These are phyloP conservation scores for Coccomyxa subellipsoidea DNA, from an alignment of 163 green algal species.

Conservation along the genomic window DNA sequence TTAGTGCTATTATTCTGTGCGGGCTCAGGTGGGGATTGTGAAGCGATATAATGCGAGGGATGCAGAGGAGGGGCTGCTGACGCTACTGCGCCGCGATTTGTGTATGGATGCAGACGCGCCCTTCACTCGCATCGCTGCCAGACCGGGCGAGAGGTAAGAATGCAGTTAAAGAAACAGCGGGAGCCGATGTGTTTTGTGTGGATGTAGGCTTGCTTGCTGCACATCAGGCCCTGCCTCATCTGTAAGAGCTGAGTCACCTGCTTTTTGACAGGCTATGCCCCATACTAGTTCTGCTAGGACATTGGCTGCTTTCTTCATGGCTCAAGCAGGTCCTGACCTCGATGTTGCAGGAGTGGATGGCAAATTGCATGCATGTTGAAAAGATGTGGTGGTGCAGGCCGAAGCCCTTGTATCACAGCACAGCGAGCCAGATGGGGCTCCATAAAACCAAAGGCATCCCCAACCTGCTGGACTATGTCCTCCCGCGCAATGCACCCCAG, in stretches of 20 bases:
- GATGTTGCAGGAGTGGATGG: too few relatives aligned
- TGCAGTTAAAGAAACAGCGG: background rate
- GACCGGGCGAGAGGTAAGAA: background rate
- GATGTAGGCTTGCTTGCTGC: background rate
- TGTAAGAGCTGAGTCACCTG: too few relatives aligned
- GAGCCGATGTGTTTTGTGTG: background rate
- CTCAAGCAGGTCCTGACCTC: too few relatives aligned
- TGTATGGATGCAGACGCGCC: background rate
- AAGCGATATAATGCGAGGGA: constrained; percentile 30
- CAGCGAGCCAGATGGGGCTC: constrained; percentile 53
- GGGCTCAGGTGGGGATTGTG: constrained; percentile 32
- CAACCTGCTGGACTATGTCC: constrained; percentile 42
- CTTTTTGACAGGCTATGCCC: too few relatives aligned
- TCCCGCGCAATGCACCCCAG: constrained; percentile 17
- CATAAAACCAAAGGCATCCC: constrained; percentile 42
- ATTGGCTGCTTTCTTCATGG: too few relatives aligned
- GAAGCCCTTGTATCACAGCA: constrained; percentile 48
- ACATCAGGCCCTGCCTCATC: too few relatives aligned
- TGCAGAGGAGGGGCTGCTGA: constrained; percentile 41
- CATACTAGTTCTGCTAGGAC: too few relatives aligned
- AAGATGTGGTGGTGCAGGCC: constrained; percentile 27
- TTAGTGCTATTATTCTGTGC: too few relatives aligned
- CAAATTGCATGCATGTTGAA: too few relatives aligned
- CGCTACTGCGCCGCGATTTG: constrained; percentile 31
- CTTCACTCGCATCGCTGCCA: constrained; percentile 6